Evolutionary conservation across 1,139 yeast genomes (phyloP), one percentile per base, ranked within the genome.

Genomic region (Nakaseomyces bracarensis): DNA sequence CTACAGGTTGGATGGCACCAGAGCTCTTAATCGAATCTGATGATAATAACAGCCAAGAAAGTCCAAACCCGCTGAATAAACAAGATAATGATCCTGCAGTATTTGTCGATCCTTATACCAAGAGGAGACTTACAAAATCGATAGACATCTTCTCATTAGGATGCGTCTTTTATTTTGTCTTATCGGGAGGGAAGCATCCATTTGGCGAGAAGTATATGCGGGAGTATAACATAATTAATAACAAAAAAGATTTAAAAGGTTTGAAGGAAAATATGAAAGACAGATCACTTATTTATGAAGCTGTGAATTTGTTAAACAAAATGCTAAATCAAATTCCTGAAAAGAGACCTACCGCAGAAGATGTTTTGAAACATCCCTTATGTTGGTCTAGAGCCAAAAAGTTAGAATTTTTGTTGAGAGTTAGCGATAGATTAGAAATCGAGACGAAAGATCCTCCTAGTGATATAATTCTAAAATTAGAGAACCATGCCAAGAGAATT

Each of bases 1-100:
- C 98, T 0, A 77, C 91, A 6, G 99, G 99, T 1, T 91, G 98
- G 98, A 74, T 97, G 52, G 97, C 98, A 0, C 98, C 98, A 0
- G 99, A 91, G 58, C 67, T 91, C 28, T 65, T 85, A 34, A 33
- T 35, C 7, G 48, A 48, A 13, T 41, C 41, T 11, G 35, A 36
- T 11, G 47, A 45, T n/a, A 36, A 40, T 4, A 36, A 33, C n/a
- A 31, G 36, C 13, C 19, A 16, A n/a, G 20, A 38, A 3, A 41
- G 49, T 3, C 38, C 50, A 1, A 52, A 44, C 18, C 46, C 55
- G 3, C 4, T 21, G 4, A 18, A 13, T 4, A 31, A 31, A 13
- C 18, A 7, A 4, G 36, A 33, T 2, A 2, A 15, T n/a, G 36
- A 20, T 20, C 34, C 34, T 16, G 18, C 34, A 30, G 14, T 15